Evolutionary conservation across 2,329 filamentous ascomycete genomes (phyloP).

Genomic region (Chrysosphaeria jannelii): DNA sequence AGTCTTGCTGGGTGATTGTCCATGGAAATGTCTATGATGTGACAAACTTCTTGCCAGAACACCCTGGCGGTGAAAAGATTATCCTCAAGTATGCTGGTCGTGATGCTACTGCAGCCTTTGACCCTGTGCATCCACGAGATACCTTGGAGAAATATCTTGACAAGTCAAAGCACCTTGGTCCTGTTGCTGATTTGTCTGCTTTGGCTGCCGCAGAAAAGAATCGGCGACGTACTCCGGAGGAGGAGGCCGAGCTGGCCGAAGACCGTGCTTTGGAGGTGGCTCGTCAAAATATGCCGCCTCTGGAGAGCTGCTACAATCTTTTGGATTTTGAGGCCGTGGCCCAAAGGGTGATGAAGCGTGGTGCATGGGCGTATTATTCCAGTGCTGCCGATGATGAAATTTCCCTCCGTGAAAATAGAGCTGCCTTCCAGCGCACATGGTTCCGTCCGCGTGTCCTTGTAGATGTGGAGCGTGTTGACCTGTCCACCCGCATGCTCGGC

Average conservation of each 20-base stretch:
- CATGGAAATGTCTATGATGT: constrained; percentile 9
- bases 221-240: constrained; percentile 10
- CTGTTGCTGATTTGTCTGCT: constrained; percentile 65
- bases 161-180: constrained; percentile 60
- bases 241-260: constrained; percentile 32
- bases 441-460: constrained; percentile 75
- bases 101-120: constrained; percentile 77
- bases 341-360: constrained; percentile 73
- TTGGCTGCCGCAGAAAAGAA: constrained; percentile 24
- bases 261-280: constrained; percentile 35
- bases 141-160: constrained; percentile 67
- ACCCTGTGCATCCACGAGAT: constrained; percentile 66
- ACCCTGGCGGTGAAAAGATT: constrained; percentile 70
- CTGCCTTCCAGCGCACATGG: constrained; percentile 89
- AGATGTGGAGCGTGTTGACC: constrained; percentile 66
- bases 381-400: constrained; percentile 77
- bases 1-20: constrained; percentile 12
- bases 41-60: constrained; percentile 24
- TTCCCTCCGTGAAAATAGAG: constrained; percentile 84
- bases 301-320: constrained; percentile 77
- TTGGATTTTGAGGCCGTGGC: constrained; percentile 93
- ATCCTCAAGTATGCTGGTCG: constrained; percentile 93
- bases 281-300: constrained; percentile 41
- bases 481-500: constrained; percentile 80
- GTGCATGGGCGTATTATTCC: constrained; percentile 93